Base-by-base conservation (phyloP, 768 basidiomycete genomes). In the Gautieria morchelliformis region DNA sequence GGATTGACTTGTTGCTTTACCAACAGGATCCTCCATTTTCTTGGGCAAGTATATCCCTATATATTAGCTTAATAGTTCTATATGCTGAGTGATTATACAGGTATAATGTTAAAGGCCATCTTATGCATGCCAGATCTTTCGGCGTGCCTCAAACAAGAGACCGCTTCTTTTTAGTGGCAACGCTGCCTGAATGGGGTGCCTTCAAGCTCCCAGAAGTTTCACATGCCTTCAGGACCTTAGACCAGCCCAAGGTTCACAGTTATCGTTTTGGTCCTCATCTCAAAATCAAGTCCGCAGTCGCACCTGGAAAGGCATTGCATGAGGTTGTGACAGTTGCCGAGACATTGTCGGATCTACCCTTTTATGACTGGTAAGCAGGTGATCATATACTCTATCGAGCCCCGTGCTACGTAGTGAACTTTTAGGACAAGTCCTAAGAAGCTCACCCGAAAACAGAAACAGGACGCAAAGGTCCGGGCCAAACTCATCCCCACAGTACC, bases 281-380 rank as follows among this genome's bases (percentile, higher is more conserved):
- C n/a, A 67, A 72, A 12, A 77, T 90, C 51, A 79, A 74, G 47
- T 56, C 70, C 11, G 52, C 58, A 1, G 67, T 82, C 27, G 63
- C 61, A 3, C 78, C 81, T 0, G 87, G 87, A 0, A 75, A 73
- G 1, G 83, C 82, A 1, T 77, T 79, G 0, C 80, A 84, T 65
- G 72, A 70, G 8, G 72, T 72, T 61, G 79, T 89, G 20, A 78
- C 80, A 0, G 77, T 89, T 42, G 76, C 79, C 20, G 87, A 89
- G 64, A 87, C 89, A 1, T 88, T 91, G 50, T 71, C 76, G 3
- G 89, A 92, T 65, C 71, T 92, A 9, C 82, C 79, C 3, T 75
- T 68, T 4, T 92, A 85, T 66, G 84, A 92, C 57, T 91, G 87
- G 89, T 88, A 64, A 9, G 72, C 60, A 19, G 22, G 27, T 15